Conservation (phyloP, 1,284 basidiomycete species). For the Amylostereum areolatum region DNA sequence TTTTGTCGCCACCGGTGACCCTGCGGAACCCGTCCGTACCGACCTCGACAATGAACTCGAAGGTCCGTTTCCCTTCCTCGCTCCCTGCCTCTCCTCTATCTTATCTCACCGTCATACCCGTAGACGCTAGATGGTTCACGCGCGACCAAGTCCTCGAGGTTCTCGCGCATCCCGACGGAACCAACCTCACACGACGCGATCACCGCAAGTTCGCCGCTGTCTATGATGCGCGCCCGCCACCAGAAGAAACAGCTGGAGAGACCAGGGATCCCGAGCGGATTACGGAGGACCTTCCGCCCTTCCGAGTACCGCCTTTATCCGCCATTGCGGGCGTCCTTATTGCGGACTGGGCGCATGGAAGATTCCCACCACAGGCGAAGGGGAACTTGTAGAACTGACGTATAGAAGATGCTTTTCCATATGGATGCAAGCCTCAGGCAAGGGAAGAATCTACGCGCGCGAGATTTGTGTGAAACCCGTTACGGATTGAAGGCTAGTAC, state of each 20-base stretch:
- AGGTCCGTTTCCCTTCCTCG: conserved; percentile 39
- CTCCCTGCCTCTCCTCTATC: background rate
- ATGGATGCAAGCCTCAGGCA: too few species aligned
- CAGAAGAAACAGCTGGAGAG: conserved; percentile 21
- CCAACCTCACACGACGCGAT: conserved; percentile 50
- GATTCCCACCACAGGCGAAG: conserved; percentile 20
- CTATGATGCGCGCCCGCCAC: conserved; percentile 22
- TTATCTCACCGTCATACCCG: background rate
- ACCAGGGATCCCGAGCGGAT: conserved; percentile 12
- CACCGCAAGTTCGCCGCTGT: conserved; percentile 49
- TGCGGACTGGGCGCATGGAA: conserved; percentile 56
- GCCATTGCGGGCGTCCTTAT: conserved; percentile 72
- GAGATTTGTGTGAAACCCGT: too few species aligned
- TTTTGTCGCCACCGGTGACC: conserved; percentile 76
- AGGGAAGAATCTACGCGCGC: too few species aligned
- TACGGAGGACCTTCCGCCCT: conserved; percentile 36
- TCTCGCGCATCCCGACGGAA: conserved; percentile 51
- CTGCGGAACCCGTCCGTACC: conserved; percentile 66
- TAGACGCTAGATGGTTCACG: conserved; percentile 88
- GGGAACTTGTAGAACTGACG: conserved; percentile 18
- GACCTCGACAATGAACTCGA: conserved; percentile 97
- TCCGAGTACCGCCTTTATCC: conserved; percentile 62
- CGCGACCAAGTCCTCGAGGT: conserved; percentile 66
- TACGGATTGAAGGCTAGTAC: too few species aligned
- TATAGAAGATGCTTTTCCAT: too few species aligned